Percentiles rank a stretch among this genome's conserved stretches.
Evolutionary conservation across 108 stramenopile species (phyloP).

Genomic region (Thalassiosira profunda): DNA sequence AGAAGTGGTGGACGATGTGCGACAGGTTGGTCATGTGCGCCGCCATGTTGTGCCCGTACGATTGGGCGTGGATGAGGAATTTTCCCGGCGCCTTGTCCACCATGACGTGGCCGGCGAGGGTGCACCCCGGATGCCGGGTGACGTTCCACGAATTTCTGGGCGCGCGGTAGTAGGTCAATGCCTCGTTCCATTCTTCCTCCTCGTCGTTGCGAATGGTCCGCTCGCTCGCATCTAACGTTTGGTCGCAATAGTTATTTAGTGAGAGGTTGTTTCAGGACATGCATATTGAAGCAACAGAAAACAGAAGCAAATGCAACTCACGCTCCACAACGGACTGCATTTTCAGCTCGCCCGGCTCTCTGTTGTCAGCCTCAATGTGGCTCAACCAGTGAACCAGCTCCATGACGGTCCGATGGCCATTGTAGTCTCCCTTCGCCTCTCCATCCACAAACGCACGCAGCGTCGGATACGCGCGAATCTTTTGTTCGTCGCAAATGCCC

Average conservation of each 20-base stretch:
- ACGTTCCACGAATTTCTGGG: conserved; percentile 36
- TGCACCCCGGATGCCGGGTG: conserved; percentile 86
- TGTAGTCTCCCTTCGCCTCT: conserved; percentile 76
- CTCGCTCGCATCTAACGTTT: too few relatives aligned
- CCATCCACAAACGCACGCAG: conserved; percentile 86
- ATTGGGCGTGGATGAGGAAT: conserved; percentile 92
- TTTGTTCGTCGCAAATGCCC: conserved; percentile 71
- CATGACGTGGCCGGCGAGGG: conserved; percentile 65
- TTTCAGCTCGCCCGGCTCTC: conserved; percentile 47
- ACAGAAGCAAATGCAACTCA: conserved; percentile 13
- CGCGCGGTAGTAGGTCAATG: conserved; percentile 41
- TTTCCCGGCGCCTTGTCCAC: conserved; percentile 96
- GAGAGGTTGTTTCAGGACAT: too few relatives aligned
- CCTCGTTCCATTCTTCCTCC: conserved; percentile 67
- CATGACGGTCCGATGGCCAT: conserved; percentile 81
- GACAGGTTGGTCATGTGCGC: conserved; percentile 90
- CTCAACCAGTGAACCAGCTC: conserved; percentile 73
- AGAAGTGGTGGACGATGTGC: conserved; percentile 88
- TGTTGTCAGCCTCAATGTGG: conserved; percentile 49
- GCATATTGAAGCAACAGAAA: conserved; percentile 10
- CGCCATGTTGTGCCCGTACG: conserved; percentile 83
- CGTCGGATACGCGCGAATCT: conserved; percentile 92
- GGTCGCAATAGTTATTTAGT: too few relatives aligned
- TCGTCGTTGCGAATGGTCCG: too few relatives aligned
- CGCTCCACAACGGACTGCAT: conserved; percentile 39